These are phyloP conservation scores for Lachancea sp. DNA, from an alignment of 805 yeast genomes.

Conservation along the genomic window DNA sequence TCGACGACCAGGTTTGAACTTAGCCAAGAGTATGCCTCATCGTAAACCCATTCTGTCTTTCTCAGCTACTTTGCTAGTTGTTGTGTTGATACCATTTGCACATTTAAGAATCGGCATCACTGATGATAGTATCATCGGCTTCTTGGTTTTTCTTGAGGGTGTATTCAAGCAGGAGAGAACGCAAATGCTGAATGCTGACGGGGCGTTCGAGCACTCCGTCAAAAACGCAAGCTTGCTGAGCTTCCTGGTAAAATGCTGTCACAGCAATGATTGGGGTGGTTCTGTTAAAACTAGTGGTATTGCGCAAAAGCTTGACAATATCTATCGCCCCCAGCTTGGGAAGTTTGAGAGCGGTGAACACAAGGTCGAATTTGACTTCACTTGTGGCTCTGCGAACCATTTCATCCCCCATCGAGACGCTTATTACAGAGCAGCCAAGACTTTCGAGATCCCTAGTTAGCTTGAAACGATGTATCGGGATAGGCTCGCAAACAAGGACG, in stretches of 20 bases:
- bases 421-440: conserved; percentile 73
- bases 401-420: conserved; percentile 76
- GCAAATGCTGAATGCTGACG: conserved; percentile 24
- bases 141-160: conserved; percentile 29
- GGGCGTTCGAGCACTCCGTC: conserved; percentile 76
- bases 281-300: conserved; percentile 71
- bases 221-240: conserved; percentile 46
- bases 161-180: conserved; percentile 26
- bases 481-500: conserved; percentile 78
- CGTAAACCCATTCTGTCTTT: background rate
- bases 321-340: conserved; percentile 67
- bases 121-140: conserved; percentile 27
- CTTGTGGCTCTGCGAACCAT: conserved; percentile 75
- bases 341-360: conserved; percentile 65
- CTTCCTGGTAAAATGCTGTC: conserved; percentile 67
- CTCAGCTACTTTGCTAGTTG: background rate
- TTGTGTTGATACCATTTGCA: background rate
- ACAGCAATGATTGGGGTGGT: conserved; percentile 71
- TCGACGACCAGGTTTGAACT: too few relatives aligned
- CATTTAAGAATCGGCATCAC: conserved; percentile 23
- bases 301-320: conserved; percentile 66
- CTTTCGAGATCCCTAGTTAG: conserved; percentile 56
- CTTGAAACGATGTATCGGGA: conserved; percentile 71
- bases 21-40: too few relatives aligned
- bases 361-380: conserved; percentile 75